Evolutionary conservation across 2,329 filamentous ascomycete species (phyloP).

Genomic region (Aspergillus intermedius): DNA sequence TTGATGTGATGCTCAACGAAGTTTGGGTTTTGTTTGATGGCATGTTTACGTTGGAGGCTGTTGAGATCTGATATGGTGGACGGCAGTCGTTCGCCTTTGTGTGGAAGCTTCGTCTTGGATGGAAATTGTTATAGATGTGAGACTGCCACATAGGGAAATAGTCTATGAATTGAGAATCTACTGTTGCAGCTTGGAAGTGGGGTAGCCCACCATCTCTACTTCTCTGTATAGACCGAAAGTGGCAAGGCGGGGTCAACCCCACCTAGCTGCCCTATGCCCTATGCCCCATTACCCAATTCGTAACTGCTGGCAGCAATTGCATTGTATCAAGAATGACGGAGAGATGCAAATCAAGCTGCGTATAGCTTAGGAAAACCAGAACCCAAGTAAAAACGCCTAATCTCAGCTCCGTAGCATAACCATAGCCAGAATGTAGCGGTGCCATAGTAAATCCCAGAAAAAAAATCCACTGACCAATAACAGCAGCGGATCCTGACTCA

Average conservation of each 20-base stretch:
- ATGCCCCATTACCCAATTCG: constrained; percentile 11
- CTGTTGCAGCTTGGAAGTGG: no score
- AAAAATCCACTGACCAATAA: constrained; percentile 18
- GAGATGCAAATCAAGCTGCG: not conserved
- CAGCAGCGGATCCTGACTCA: constrained; percentile 16
- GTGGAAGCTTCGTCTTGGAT: no score
- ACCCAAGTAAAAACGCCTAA: not conserved
- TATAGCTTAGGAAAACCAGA: no score
- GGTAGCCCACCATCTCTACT: not conserved
- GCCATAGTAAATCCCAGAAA: not conserved
- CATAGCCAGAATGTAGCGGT: not conserved
- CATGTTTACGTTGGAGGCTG: not conserved
- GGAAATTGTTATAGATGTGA: no score
- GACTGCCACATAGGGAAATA: not conserved
- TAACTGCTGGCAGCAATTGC: no score
- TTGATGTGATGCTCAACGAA: no score
- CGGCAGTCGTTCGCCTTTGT: no score
- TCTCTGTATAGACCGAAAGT: constrained; percentile 1
- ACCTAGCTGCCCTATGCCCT: constrained; percentile 30
- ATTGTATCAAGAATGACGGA: not conserved
- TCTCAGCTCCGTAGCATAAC: not conserved
- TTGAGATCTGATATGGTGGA: no score
- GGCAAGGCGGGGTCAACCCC: constrained; percentile 23
- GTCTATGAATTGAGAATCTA: not conserved
- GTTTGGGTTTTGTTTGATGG: not conserved